phyloP scores from a whole-genome alignment of 192 early-diverging fungal species.

The Coemansia reversa region DNA sequence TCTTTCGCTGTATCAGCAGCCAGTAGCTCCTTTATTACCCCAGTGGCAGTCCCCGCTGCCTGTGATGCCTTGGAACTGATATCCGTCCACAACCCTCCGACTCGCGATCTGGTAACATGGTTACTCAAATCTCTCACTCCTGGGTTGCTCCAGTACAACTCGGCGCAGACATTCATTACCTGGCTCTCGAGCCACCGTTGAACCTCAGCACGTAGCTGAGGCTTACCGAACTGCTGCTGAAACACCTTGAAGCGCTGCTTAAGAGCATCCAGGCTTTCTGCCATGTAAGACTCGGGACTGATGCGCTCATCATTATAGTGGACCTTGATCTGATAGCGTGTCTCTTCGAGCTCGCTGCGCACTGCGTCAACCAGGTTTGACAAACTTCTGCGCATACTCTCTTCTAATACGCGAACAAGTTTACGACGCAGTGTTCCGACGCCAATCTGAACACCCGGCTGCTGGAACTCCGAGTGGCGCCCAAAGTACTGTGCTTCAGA shows the following conservation, averaged over 20 bases:
- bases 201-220: constrained; percentile 89
- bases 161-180: constrained; percentile 85
- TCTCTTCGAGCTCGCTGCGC: constrained; percentile 91
- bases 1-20: constrained; percentile 46
- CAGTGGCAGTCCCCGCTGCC: constrained; percentile 25
- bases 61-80: constrained; percentile 26
- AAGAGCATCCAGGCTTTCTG: constrained; percentile 88
- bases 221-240: constrained; percentile 87
- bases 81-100: constrained; percentile 50
- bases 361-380: constrained; percentile 87
- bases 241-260: constrained; percentile 97
- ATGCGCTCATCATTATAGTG: constrained; percentile 96
- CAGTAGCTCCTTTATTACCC: constrained; percentile 40
- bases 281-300: constrained; percentile 93
- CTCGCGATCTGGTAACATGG: constrained; percentile 51
- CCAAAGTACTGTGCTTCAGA: constrained; percentile 64
- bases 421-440: constrained; percentile 81
- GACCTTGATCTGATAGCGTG: constrained; percentile 97
- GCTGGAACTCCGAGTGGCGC: constrained; percentile 56
- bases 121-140: constrained; percentile 68
- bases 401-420: constrained; percentile 87
- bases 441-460: constrained; percentile 70
- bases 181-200: constrained; percentile 88
- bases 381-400: constrained; percentile 84
- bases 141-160: constrained; percentile 89